These are phyloP conservation scores for Syzygium aqueum DNA, from an alignment of 345 rosid genomes.

Conservation along the genomic window DNA sequence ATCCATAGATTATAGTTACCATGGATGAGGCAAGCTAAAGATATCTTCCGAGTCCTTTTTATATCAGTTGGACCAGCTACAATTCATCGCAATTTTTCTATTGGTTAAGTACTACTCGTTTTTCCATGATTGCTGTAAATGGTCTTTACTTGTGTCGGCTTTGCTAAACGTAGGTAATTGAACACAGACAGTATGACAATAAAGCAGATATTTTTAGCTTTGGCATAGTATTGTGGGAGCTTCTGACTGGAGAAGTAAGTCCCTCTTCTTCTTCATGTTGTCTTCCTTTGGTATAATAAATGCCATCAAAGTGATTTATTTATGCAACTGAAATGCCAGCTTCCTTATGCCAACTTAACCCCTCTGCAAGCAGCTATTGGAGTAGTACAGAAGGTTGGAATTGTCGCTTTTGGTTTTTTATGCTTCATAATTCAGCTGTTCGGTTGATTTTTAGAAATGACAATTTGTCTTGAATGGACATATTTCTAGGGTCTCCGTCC, in stretches of 20 bases:
- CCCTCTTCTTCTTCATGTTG: background rate
- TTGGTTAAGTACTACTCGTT: background rate
- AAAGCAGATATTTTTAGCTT: conserved; percentile 93
- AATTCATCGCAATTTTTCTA: background rate
- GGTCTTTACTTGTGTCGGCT: background rate
- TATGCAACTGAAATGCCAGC: conserved; percentile 28
- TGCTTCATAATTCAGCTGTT: background rate
- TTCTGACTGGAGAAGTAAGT: conserved; percentile 84
- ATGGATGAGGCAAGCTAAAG: background rate
- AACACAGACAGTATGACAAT: conserved; percentile 84
- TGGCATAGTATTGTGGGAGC: conserved; percentile 86
- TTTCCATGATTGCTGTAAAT: background rate
- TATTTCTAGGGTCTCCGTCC: conserved; percentile 59
- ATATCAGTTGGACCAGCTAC: background rate
- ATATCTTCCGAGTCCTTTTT: background rate
- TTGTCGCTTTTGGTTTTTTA: background rate
- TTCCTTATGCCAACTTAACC: conserved; percentile 65
- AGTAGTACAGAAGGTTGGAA: conserved; percentile 77
- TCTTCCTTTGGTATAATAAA: background rate
- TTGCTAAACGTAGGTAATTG: conserved; percentile 68
- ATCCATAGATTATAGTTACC: background rate
- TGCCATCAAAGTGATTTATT: background rate
- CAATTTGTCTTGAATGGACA: background rate
- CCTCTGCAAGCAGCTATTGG: conserved; percentile 94
- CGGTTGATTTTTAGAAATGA: background rate